Evolutionary conservation across 2,329 filamentous ascomycete genomes (phyloP), one percentile per base, ranked within the genome.

Genomic region (Microcyclospora pomicola): DNA sequence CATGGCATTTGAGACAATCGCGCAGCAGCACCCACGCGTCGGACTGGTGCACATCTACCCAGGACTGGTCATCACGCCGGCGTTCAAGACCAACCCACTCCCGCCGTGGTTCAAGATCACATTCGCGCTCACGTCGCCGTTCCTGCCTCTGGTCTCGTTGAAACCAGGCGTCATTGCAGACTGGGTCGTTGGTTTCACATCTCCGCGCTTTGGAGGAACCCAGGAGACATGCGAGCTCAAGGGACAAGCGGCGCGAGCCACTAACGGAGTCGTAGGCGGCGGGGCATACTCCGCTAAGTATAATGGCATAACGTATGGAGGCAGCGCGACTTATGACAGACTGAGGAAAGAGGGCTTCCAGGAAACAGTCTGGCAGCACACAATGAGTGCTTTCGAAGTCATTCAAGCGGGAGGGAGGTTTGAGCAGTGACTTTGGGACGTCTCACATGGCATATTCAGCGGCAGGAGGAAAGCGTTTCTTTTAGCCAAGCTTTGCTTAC

Each of bases 1-100:
- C 5, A 37, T 52, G 35, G 42, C 36, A 28, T 45, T 51, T 30
- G 50, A 53, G 28, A 10, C 37, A 11, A 27, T 53, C 1, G 49
- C 47, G 1, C 9, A 35, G 15, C 35, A 45, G 35, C 27, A 53
- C 28, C 12, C 41, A 6, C 46, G 38, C 10, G 5, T 49, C 7
- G 46, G 42, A 31, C 37, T 47, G 12, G 30, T 39, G 2, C 47
- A 53, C 33, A 33, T 47, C 5, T 50, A 34, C 34, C 49, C 49
- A 9, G 47, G 49, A n/a, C 16, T 52, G 10, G 50, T 53, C 12
- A 37, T 48, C 5, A 47, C 41, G 6, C 36, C 38, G 2, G 37
- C 27, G 1, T 47, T 46, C 32, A 31, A 41, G 3, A 35, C 39
- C 27, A 29, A 34, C n/a, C 15, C n/a, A 9, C 29, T 41, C 27